phyloP scores from a whole-genome alignment of 1,139 yeast genomes.

The Candida sp. region DNA sequence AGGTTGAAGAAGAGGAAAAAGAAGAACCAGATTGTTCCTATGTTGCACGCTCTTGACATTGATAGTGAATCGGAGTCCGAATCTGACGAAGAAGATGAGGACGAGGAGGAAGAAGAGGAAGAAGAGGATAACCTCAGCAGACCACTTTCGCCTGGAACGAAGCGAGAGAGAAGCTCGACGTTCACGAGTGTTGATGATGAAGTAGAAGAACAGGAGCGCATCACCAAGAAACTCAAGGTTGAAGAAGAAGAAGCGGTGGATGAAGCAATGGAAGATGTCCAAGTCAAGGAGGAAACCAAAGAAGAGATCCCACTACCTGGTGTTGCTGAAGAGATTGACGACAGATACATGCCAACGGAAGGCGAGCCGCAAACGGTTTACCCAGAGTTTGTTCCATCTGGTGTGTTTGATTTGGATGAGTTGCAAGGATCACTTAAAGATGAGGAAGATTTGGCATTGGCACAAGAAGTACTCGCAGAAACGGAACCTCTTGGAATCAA shows the following conservation, averaged over 20 bases:
- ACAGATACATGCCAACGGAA: conserved; percentile 47
- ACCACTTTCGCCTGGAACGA: conserved; percentile 13
- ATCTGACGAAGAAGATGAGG: conserved; percentile 6
- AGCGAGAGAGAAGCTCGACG: conserved; percentile 33
- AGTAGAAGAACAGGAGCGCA: conserved; percentile 19
- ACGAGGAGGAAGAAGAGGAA: conserved; percentile 34
- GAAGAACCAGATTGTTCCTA: conserved; percentile 52
- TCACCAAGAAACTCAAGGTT: conserved; percentile 18
- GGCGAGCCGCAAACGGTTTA: conserved; percentile 55
- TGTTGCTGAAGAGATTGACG: conserved; percentile 26
- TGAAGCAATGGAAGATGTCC: conserved; percentile 28
- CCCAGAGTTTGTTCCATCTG: conserved; percentile 37
- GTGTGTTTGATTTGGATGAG: conserved; percentile 48
- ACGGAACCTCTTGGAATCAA: conserved; percentile 25
- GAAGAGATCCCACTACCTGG: conserved; percentile 3
- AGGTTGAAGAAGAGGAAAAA: conserved; percentile 28
- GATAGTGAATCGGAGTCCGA: conserved; percentile 39
- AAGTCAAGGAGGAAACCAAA: conserved; percentile 6
- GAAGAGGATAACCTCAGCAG: conserved; percentile 37
- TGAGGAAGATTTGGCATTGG: conserved; percentile 68
- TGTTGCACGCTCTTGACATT: conserved; percentile 74
- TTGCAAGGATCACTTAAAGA: conserved; percentile 67
- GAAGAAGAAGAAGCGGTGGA: conserved; percentile 19
- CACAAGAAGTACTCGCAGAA: conserved; percentile 47
- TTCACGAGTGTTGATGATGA: conserved; percentile 38